These are phyloP conservation scores for Onygena corvina DNA, from an alignment of 2,329 filamentous ascomycete genomes.

Conservation along the genomic window DNA sequence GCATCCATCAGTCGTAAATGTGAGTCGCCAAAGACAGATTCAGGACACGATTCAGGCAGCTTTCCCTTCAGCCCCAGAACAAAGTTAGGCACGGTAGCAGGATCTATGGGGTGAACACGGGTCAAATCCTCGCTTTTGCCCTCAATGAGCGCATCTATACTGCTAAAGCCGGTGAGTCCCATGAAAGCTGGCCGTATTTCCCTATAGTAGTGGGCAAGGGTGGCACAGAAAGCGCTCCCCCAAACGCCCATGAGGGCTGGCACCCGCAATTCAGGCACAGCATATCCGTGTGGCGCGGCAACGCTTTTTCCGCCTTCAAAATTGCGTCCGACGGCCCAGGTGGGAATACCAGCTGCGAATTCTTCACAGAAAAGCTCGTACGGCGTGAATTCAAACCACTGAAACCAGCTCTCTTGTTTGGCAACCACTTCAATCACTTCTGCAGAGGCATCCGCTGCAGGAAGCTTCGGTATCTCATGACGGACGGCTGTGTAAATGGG, in stretches of 20 bases:
- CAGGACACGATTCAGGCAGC: slow-evolving; percentile 64
- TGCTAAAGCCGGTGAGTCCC: slow-evolving; percentile 59
- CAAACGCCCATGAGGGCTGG: slow-evolving; percentile 87
- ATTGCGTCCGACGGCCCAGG: slow-evolving; percentile 76
- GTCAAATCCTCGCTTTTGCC: slow-evolving; percentile 72
- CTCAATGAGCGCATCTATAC: slow-evolving; percentile 70
- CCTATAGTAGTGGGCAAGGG: slow-evolving; percentile 87
- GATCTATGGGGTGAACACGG: slow-evolving; percentile 90
- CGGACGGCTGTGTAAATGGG: slow-evolving; percentile 93
- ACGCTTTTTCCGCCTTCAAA: slow-evolving; percentile 64
- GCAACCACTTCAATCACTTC: slow-evolving; percentile 37
- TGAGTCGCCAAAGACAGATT: slow-evolving; percentile 56
- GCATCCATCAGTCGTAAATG: slow-evolving; percentile 88
- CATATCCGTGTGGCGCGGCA: slow-evolving; percentile 50
- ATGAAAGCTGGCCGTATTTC: slow-evolving; percentile 76
- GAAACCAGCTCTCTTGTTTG: slow-evolving; percentile 70
- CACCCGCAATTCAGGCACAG: slow-evolving; percentile 71
- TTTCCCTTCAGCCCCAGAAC: slow-evolving; percentile 65
- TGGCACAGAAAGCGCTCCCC: slow-evolving; percentile 92
- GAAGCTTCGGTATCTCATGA: slow-evolving; percentile 68
- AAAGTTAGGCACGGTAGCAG: slow-evolving; percentile 82
- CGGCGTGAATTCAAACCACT: slow-evolving; percentile 93
- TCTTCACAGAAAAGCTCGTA: slow-evolving; percentile 96
- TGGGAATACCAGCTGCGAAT: slow-evolving; percentile 79
- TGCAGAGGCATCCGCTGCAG: slow-evolving; percentile 37